Evolutionary conservation across 495 filamentous ascomycete genomes (phyloP).

Genomic region (Aspergillus egyptiacus): DNA sequence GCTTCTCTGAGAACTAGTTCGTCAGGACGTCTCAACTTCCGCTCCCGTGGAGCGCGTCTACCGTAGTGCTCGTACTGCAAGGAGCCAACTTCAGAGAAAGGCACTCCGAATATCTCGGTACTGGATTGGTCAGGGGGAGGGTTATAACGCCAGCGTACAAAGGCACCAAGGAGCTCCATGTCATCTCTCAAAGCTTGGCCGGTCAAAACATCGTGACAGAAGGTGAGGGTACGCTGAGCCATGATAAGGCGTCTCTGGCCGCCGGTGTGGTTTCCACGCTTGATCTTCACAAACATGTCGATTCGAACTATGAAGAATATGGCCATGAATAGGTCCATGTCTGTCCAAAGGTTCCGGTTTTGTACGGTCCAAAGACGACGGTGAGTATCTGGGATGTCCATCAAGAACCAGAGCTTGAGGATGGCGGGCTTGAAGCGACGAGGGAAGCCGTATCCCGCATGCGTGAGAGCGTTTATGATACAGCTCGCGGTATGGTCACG

Average conservation of each 20-base stretch:
- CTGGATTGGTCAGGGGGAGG: slow-evolving; percentile 5
- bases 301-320: slow-evolving; percentile 58
- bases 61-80: slow-evolving; percentile 7
- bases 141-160: slow-evolving; percentile 31
- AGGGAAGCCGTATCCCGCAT: slow-evolving; percentile 49
- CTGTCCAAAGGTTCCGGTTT: slow-evolving; percentile 42
- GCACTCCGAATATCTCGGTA: slow-evolving; percentile 17
- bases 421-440: slow-evolving; percentile 34
- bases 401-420: slow-evolving; percentile 60
- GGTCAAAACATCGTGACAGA: slow-evolving; percentile 46
- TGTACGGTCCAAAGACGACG: slow-evolving; percentile 45
- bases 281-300: slow-evolving; percentile 50
- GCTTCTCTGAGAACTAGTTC: slow-evolving; percentile 50
- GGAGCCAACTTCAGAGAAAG: not conserved
- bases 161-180: slow-evolving; percentile 41
- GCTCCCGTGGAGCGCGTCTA: not conserved
- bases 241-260: slow-evolving; percentile 49
- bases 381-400: slow-evolving; percentile 51
- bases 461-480: slow-evolving; percentile 48
- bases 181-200: slow-evolving; percentile 29
- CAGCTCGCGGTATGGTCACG: slow-evolving; percentile 44
- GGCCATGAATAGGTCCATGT: slow-evolving; percentile 48
- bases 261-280: slow-evolving; percentile 39
- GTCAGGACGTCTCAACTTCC: slow-evolving; percentile 46
- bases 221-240: slow-evolving; percentile 48